These are phyloP conservation scores for Metschnikowia koreensis DNA, from an alignment of 805 yeast species.

Conservation along the genomic window DNA sequence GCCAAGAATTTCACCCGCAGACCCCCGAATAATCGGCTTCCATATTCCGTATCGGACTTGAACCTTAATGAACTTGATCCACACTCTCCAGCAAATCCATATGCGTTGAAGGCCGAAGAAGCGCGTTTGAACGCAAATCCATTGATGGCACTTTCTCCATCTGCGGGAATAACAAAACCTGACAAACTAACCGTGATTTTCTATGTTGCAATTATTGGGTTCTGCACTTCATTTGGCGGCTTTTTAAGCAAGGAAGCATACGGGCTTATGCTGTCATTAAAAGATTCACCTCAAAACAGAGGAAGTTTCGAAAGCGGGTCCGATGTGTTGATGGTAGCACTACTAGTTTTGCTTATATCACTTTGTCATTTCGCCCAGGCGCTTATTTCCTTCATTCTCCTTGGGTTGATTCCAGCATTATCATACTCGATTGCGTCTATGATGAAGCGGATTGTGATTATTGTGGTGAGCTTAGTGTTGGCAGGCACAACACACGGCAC, in stretches of 20 bases:
- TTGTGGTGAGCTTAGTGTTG: slow-evolving; percentile 66
- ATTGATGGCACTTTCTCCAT: slow-evolving; percentile 7
- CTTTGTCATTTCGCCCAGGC: slow-evolving; percentile 77
- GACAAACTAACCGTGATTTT: slow-evolving; percentile 80
- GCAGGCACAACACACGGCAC: slow-evolving; percentile 9
- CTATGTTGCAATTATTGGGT: slow-evolving; percentile 75
- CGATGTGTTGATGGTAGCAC: slow-evolving; percentile 33
- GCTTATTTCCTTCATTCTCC: slow-evolving; percentile 72
- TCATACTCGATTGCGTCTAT: slow-evolving; percentile 84
- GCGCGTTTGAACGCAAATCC: slow-evolving; percentile 22
- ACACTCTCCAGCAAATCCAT: slow-evolving; percentile 4
- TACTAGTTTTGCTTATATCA: slow-evolving; percentile 63
- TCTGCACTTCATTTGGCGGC: slow-evolving; percentile 67
- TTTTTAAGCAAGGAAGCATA: slow-evolving; percentile 65
- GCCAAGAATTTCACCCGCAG: slow-evolving; percentile 17
- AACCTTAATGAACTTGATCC: slow-evolving; percentile 26
- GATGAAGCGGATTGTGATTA: slow-evolving; percentile 85
- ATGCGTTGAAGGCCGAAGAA: slow-evolving; percentile 17
- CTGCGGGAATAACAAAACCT: slow-evolving; percentile 42
- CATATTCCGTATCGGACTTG: slow-evolving; percentile 36
- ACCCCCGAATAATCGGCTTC: slow-evolving; percentile 23
- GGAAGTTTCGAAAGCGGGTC: slow-evolving; percentile 17
- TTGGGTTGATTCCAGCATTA: slow-evolving; percentile 80
- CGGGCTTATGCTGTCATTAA: slow-evolving; percentile 14
- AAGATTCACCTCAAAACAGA: not conserved